Evolutionary conservation across 768 basidiomycete genomes (phyloP).

Genomic region (Trametes punicea): DNA sequence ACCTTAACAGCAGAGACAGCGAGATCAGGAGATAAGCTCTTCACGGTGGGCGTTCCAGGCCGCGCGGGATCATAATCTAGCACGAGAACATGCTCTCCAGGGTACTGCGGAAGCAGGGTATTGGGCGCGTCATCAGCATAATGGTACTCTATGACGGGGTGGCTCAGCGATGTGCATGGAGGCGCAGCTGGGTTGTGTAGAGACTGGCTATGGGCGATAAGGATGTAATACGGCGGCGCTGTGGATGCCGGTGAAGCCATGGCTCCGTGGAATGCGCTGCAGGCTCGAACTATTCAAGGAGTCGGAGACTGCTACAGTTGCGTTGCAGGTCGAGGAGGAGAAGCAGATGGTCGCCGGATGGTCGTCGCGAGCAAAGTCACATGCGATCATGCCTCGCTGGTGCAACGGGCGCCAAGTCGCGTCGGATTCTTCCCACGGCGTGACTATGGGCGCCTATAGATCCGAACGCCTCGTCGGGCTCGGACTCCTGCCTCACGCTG

Average conservation of each 20-base stretch:
- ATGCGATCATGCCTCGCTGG: neutral
- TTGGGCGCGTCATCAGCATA: conserved; percentile 76
- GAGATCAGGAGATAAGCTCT: conserved; percentile 46
- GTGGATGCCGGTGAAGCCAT: conserved; percentile 8
- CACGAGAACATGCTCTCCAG: conserved; percentile 70
- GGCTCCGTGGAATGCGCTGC: neutral
- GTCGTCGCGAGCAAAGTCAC: conserved; percentile 1
- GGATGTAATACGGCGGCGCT: conserved; percentile 61
- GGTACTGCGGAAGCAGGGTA: conserved; percentile 55
- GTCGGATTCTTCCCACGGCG: conserved; percentile 11
- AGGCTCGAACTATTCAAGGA: neutral
- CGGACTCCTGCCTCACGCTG: neutral
- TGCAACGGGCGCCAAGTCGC: neutral
- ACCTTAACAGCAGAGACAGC: conserved; percentile 59
- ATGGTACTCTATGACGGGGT: conserved; percentile 77
- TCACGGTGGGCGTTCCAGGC: conserved; percentile 41
- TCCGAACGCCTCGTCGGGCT: neutral
- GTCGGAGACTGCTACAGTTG: neutral
- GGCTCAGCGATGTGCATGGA: conserved; percentile 43
- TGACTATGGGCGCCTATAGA: neutral
- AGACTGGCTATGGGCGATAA: conserved; percentile 57
- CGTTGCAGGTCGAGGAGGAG: neutral
- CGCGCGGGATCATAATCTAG: conserved; percentile 60
- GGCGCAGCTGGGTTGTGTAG: conserved; percentile 37
- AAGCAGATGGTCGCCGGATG: neutral